Evolutionary conservation across 2,329 filamentous ascomycete genomes (phyloP).

Genomic region (Aspergillus texensis): DNA sequence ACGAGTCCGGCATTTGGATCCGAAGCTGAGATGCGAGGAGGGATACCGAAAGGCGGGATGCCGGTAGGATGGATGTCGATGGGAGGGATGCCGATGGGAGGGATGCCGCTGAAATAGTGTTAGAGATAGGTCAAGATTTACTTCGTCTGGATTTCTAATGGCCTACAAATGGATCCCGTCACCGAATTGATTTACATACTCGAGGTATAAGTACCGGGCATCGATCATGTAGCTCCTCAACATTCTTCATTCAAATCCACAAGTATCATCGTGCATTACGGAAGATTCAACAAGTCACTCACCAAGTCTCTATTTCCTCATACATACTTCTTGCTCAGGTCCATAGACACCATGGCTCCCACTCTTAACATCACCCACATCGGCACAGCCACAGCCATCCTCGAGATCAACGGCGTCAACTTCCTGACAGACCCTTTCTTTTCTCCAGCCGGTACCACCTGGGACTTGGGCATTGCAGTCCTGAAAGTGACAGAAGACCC

Average conservation of each 20-base stretch:
- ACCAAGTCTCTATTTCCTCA: not conserved
- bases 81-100: too few relatives aligned
- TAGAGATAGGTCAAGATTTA: not conserved
- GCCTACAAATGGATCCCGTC: not conserved
- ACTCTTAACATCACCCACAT: conserved; percentile 48
- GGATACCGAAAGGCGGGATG: not conserved
- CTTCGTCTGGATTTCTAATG: not conserved
- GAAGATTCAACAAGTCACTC: too few relatives aligned
- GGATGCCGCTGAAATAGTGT: not conserved
- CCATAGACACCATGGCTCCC: not conserved
- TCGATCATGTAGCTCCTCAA: not conserved
- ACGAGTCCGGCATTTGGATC: not conserved
- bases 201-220: not conserved
- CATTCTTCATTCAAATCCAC: not conserved
- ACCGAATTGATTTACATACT: not conserved
- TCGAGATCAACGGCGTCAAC: conserved; percentile 47
- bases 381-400: conserved; percentile 53
- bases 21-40: not conserved
- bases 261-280: too few relatives aligned
- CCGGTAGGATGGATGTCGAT: not conserved
- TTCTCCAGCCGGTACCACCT: conserved; percentile 42
- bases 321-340: not conserved
- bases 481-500: conserved; percentile 39
- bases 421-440: conserved; percentile 54
- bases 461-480: conserved; percentile 27